Percentiles rank a stretch among this genome's conserved stretches.
phyloP scores from a whole-genome alignment of 306 rosid species.

The Cicer pinnatifidum region DNA sequence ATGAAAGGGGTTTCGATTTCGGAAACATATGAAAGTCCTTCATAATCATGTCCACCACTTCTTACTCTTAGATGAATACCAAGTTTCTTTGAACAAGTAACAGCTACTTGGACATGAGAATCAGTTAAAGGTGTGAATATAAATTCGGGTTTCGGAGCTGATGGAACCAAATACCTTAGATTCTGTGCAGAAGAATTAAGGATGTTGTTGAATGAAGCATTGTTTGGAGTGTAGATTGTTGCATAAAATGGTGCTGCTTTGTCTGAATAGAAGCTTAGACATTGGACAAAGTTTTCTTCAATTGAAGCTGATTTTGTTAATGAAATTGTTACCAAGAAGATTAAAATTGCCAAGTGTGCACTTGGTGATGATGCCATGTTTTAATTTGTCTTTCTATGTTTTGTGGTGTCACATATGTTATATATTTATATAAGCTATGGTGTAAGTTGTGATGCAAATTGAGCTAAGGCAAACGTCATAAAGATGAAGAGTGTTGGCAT shows the following conservation, averaged over 20 bases:
- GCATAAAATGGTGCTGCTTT: slow-evolving; percentile 50
- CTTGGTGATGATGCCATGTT: slow-evolving; percentile 48
- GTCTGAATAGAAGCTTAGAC: slow-evolving; percentile 52
- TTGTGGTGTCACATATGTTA: slow-evolving; percentile 8
- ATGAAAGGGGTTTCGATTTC: slow-evolving; percentile 60
- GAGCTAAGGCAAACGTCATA: slow-evolving; percentile 54
- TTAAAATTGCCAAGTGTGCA: slow-evolving; percentile 37
- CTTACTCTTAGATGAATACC: slow-evolving; percentile 65
- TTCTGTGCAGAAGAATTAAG: slow-evolving; percentile 66
- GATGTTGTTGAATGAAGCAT: slow-evolving; percentile 48
- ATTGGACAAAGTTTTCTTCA: slow-evolving; percentile 53
- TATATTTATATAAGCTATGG: slow-evolving; percentile 33
- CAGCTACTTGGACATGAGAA: slow-evolving; percentile 69
- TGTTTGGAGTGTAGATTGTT: slow-evolving; percentile 44
- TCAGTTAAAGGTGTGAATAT: slow-evolving; percentile 67
- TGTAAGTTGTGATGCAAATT: slow-evolving; percentile 38
- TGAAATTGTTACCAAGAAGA: slow-evolving; percentile 51
- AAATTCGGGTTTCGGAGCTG: slow-evolving; percentile 69
- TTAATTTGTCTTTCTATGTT: slow-evolving; percentile 34
- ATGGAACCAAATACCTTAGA: slow-evolving; percentile 55
- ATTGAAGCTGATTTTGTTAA: slow-evolving; percentile 48
- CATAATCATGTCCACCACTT: slow-evolving; percentile 89
- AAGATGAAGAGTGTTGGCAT: slow-evolving; percentile 44
- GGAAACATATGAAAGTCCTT: slow-evolving; percentile 80
- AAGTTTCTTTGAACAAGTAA: slow-evolving; percentile 66